A percentile compares a stretch with the other conserved stretches of the same genome.
phyloP scores from a whole-genome alignment of 2,329 filamentous ascomycete species.

The Venturia nashicola region DNA sequence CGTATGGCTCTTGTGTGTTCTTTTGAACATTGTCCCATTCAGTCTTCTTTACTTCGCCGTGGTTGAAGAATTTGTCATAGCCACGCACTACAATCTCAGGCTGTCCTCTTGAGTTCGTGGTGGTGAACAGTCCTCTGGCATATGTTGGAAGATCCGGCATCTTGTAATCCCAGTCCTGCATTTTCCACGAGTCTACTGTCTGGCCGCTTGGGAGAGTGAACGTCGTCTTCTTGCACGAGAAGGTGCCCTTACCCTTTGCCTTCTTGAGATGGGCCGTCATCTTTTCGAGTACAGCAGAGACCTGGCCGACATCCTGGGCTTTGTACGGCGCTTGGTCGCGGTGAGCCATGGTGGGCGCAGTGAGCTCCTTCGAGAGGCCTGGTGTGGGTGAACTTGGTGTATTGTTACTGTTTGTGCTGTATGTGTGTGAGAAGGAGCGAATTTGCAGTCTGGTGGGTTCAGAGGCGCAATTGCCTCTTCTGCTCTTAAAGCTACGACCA shows the following conservation, averaged over 20 bases:
- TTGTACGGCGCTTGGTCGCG: constrained; percentile 45
- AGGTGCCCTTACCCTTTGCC: constrained; percentile 39
- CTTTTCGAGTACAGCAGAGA: constrained; percentile 51
- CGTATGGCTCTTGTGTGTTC: constrained; percentile 76
- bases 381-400: background rate
- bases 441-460: background rate
- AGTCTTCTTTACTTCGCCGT: constrained; percentile 68
- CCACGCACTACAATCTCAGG: constrained; percentile 76
- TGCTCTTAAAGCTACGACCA: background rate
- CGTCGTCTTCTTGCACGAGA: constrained; percentile 68
- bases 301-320: constrained; percentile 56
- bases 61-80: constrained; percentile 99
- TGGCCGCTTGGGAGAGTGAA: constrained; percentile 57
- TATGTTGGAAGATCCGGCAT: constrained; percentile 75
- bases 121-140: constrained; percentile 89
- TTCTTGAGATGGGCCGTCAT: constrained; percentile 47
- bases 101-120: constrained; percentile 48
- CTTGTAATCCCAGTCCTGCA: constrained; percentile 96
- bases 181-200: constrained; percentile 78
- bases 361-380: background rate
- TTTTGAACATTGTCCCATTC: constrained; percentile 67
- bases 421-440: background rate
- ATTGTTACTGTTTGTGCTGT: background rate
- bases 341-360: constrained; percentile 35
- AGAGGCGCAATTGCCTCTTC: background rate